These are phyloP conservation scores for Albugo laibachii DNA, from an alignment of 352 stramenopile genomes.

Conservation along the genomic window DNA sequence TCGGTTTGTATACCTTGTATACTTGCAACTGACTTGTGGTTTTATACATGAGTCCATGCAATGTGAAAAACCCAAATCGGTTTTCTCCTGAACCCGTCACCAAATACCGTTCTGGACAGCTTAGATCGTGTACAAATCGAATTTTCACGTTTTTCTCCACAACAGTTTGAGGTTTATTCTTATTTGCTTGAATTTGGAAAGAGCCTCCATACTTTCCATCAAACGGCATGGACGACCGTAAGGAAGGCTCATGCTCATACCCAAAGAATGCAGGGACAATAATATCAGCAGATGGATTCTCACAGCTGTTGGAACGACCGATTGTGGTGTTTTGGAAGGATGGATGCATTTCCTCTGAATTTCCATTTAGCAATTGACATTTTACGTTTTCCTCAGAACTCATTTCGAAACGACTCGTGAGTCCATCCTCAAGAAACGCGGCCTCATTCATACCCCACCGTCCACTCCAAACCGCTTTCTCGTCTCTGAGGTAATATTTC, in stretches of 20 bases:
- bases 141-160: conserved; percentile 61
- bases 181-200: conserved; percentile 73
- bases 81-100: conserved; percentile 58
- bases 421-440: conserved; percentile 44
- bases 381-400: conserved; percentile 66
- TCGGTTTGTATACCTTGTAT: conserved; percentile 79
- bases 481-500: conserved; percentile 75
- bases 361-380: conserved; percentile 19
- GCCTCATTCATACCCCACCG: conserved; percentile 73
- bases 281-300: conserved; percentile 17
- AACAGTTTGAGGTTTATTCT: conserved; percentile 67
- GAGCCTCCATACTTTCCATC: conserved; percentile 65
- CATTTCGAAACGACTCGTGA: conserved; percentile 76
- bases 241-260: conserved; percentile 31
- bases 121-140: conserved; percentile 62
- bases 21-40: conserved; percentile 50
- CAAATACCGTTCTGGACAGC: conserved; percentile 35
- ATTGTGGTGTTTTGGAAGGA: conserved; percentile 22
- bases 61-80: conserved; percentile 48
- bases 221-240: conserved; percentile 57
- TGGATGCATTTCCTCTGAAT: conserved; percentile 21
- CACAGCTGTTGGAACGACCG: conserved; percentile 23
- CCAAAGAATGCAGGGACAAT: conserved; percentile 41
- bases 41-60: conserved; percentile 60
- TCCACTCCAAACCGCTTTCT: conserved; percentile 52